Conservation (phyloP, 1,284 basidiomycete genomes). For the Cutaneotrichosporon mucoides region DNA sequence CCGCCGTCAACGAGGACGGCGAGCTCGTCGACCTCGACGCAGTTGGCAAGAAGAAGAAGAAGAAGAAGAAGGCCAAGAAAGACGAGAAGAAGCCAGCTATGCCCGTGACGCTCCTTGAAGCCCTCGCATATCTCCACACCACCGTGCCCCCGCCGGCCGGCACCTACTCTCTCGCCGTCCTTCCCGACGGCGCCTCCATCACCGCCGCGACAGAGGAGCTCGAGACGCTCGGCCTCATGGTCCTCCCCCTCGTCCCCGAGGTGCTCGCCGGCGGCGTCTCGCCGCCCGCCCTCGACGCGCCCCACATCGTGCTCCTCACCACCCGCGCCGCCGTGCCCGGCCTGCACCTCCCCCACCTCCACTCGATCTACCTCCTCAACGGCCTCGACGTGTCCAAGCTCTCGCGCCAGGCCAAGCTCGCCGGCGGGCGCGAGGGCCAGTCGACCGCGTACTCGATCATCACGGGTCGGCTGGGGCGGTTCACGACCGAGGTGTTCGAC, state of each 20-base stretch:
- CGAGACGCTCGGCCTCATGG: conserved; percentile 16
- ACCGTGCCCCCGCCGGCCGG: conserved; percentile 26
- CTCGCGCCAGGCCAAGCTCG: conserved; percentile 14
- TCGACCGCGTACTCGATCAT: conserved; percentile 24
- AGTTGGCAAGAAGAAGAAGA: not conserved
- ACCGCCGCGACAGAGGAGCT: conserved; percentile 17
- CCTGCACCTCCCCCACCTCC: conserved; percentile 27
- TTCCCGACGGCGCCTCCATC: conserved; percentile 28
- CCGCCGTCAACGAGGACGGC: not conserved
- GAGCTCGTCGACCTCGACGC: not conserved
- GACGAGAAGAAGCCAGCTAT: not conserved
- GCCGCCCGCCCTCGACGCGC: not conserved
- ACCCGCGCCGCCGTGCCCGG: conserved; percentile 27
- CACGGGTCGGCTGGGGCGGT: conserved; percentile 30
- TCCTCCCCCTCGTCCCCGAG: conserved; percentile 25
- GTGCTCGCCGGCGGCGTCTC: conserved; percentile 15
- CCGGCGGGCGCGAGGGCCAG: conserved; percentile 15
- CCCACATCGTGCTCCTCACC: conserved; percentile 20
- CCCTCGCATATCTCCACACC: conserved; percentile 29
- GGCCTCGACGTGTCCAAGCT: conserved; percentile 30
- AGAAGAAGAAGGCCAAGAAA: not conserved
- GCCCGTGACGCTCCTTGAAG: conserved; percentile 18
- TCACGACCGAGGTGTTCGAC: conserved; percentile 17
- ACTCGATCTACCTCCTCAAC: conserved; percentile 31
- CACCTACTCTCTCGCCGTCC: conserved; percentile 24